Base-by-base conservation (phyloP, 2,329 filamentous ascomycete genomes). In the Plenodomus biglobosus region DNA sequence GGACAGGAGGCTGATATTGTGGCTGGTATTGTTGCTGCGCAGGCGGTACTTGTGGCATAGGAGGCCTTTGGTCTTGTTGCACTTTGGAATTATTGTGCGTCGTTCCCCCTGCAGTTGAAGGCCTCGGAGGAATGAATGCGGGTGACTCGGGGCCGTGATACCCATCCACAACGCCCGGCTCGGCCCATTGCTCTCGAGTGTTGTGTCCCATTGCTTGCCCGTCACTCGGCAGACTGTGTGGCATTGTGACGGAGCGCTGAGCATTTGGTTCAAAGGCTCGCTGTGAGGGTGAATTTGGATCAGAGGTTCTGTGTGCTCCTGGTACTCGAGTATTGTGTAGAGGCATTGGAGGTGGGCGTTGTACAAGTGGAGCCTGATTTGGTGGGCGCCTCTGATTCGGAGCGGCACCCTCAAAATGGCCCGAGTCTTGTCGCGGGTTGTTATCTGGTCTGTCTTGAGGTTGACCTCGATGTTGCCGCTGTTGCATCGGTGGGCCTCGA, bases 241-340 rank as follows among this genome's bases (percentile, higher is more conserved):
- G 72, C 67, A 73, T 66, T 6, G 72, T 73, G 53, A 58, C 60
- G 2, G 71, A 68, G 20, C 71, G 64, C 44, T 72, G 67, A 11
- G 54, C 67, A 30, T 60, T 58, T 16, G 64, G 56, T 8, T 60
- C 62, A 47, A 69, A 68, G 11, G 55, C 45, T 45, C 65, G 65
- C 45, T 62, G 63, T 2, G 62, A 58, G 18, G 67, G 63, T 5
- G 69, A 68, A 38, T 42, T 55, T 1, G 61, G 60, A 18, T 64
- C 55, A 10, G 57, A 57, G 13, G 45, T 50, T 7, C 51, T 60
- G 35, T 51, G 57, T 17, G 48, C 48, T 13, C 49, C 56, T n/a
- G 53, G 50, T 21, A 46, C 53, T 27, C 53, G 53, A 6, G 42
- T 37, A n/a, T 45, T 34, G 39, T 60, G 55, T 15, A 58, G 39